Evolutionary conservation across 2,329 filamentous ascomycete species (phyloP), one percentile per base, ranked within the genome.

Genomic region (Aspergillus uvarum): DNA sequence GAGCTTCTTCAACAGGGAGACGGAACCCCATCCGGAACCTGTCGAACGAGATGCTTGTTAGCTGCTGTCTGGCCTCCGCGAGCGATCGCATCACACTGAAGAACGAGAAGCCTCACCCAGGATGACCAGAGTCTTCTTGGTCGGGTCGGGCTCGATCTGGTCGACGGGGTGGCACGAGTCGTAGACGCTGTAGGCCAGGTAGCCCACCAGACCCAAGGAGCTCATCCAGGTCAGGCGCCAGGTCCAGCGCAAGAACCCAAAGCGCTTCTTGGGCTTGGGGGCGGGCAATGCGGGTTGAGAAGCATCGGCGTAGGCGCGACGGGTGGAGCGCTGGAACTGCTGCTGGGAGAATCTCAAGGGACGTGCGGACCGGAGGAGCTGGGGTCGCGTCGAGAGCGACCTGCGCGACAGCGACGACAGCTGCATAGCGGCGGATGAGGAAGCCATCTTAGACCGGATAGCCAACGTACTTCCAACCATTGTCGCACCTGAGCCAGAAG

Each of bases 11-110:
- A 99, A 87, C 63, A 99, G 88, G 62, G 94, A 96, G 72, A 99
- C 92, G 48, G 94, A 92, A 69, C 89, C 95, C 95, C 95, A 99
- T 69, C 95, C 95, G 70, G 93, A 96, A 73, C 94, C 94, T 97
- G 68, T 51, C 59, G 59, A 5, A 29, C 51, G n/a, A 35, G 35
- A 32, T 19, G 22, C 52, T 49, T 51, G 49, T 59, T 22, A 52
- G 49, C 31, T 31, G 19, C 12, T 53, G 21, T 29, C 11, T 12
- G 16, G 8, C 26, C 26, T 8, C 26, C 10, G 26, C 24, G 24
- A 32, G 47, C 47, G 49, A 48, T 16, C 38, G 31, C 49, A n/a
- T n/a, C 38, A 31, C 16, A 31, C 50, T 44, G 3, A 16, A 44
- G n/a, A 29, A 63, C 11, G 57, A 51, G 52, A 38, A 52, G 58